phyloP scores from a whole-genome alignment of 345 rosid genomes.

The Raphanus raphanistrum region DNA sequence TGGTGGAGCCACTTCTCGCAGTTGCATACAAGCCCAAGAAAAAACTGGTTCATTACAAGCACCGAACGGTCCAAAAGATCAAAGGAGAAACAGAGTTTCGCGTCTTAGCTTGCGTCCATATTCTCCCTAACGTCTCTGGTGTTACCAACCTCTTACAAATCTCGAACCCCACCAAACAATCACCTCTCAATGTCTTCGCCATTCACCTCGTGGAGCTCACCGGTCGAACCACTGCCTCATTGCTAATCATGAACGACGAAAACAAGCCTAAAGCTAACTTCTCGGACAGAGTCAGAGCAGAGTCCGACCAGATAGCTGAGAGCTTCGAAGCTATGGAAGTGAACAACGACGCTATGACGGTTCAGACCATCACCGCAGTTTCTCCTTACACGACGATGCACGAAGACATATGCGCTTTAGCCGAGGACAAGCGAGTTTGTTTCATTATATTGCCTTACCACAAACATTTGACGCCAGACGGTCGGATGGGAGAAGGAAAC shows the following conservation, averaged over 20 bases:
- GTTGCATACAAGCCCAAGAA: slow-evolving; percentile 43
- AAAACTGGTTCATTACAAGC: slow-evolving; percentile 27
- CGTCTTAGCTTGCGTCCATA: slow-evolving; percentile 57
- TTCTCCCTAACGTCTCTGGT: slow-evolving; percentile 41
- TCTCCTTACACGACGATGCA: slow-evolving; percentile 65
- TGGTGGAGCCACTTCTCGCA: slow-evolving; percentile 41
- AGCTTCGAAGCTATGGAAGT: slow-evolving; percentile 44
- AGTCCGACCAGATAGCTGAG: slow-evolving; percentile 48
- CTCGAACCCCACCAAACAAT: slow-evolving; percentile 52
- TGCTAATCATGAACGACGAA: slow-evolving; percentile 58
- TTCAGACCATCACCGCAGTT: slow-evolving; percentile 51
- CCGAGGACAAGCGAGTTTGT: slow-evolving; percentile 57
- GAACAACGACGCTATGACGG: slow-evolving; percentile 31
- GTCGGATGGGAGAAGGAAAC: slow-evolving; percentile 46
- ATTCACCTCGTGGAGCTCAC: slow-evolving; percentile 63
- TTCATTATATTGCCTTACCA: slow-evolving; percentile 65
- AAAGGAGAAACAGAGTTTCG: slow-evolving; percentile 48
- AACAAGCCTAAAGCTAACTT: slow-evolving; percentile 31
- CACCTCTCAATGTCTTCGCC: slow-evolving; percentile 54
- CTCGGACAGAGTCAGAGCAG: slow-evolving; percentile 35
- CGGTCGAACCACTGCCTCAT: slow-evolving; percentile 59
- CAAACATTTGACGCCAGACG: slow-evolving; percentile 38
- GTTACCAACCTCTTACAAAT: slow-evolving; percentile 52
- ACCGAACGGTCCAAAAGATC: slow-evolving; percentile 47
- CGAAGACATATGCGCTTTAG: slow-evolving; percentile 59